A percentile compares a stretch with the other conserved stretches of the same genome.
Conservation (phyloP, 164 flowering plant species). For the Magnolia officinalis region DNA sequence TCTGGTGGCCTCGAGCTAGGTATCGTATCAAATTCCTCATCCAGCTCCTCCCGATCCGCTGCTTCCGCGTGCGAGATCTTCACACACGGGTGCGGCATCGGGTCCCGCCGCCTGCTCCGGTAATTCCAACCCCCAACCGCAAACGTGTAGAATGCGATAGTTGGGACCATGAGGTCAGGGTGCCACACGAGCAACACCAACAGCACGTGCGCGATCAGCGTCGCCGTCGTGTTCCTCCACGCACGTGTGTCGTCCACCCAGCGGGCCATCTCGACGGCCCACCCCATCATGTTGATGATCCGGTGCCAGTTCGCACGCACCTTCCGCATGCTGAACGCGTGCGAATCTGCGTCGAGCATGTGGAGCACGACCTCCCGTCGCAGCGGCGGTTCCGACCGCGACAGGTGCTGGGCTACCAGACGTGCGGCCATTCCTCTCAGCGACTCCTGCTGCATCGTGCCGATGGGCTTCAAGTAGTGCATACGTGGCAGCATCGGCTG, state of each 20-base stretch:
- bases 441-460: constrained; percentile 53
- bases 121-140: constrained; percentile 77
- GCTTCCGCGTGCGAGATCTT: constrained; percentile 57
- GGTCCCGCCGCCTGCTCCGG: constrained; percentile 37
- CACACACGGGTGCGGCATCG: constrained; percentile 34
- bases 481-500: constrained; percentile 70
- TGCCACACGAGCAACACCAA: constrained; percentile 77
- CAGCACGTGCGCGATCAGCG: constrained; percentile 70
- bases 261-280: constrained; percentile 44
- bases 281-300: constrained; percentile 46
- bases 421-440: constrained; percentile 44
- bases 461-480: constrained; percentile 82
- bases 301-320: constrained; percentile 77
- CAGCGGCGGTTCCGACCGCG: constrained; percentile 82
- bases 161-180: constrained; percentile 74
- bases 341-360: constrained; percentile 71
- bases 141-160: constrained; percentile 59
- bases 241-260: constrained; percentile 70
- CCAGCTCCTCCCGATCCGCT: constrained; percentile 67
- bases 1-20: constrained; percentile 55
- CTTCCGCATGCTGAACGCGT: constrained; percentile 71
- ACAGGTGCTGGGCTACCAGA: constrained; percentile 52
- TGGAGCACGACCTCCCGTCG: constrained; percentile 62
- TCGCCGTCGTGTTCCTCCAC: constrained; percentile 82
- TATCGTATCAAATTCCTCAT: constrained; percentile 76